phyloP scores from a whole-genome alignment of 306 rosid genomes.

The Herpetospermum pedunculosum region DNA sequence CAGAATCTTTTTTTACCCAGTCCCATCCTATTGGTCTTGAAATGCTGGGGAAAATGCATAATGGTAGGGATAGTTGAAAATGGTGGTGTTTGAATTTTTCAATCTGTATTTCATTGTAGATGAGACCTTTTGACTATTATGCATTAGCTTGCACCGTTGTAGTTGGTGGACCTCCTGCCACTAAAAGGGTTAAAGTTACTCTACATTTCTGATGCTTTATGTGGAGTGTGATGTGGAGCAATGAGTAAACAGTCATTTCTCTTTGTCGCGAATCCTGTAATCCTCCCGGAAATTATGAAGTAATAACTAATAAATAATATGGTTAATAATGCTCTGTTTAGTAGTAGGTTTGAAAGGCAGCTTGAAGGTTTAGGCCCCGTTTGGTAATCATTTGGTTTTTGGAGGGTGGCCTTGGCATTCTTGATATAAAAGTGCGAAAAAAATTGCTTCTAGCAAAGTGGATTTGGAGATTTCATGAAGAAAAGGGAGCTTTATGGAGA shows the following conservation, averaged over 20 bases:
- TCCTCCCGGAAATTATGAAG: too few relatives aligned
- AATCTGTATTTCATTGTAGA: neutral
- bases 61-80: neutral
- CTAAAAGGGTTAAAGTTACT: neutral
- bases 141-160: neutral
- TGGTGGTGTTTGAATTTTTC: neutral
- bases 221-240: neutral
- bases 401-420: too few relatives aligned
- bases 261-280: too few relatives aligned
- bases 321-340: neutral
- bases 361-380: neutral
- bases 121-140: neutral
- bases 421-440: too few relatives aligned
- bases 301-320: neutral
- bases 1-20: neutral
- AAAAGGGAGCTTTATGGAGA: too few relatives aligned
- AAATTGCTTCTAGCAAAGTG: too few relatives aligned
- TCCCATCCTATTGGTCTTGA: neutral
- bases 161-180: neutral
- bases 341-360: neutral
- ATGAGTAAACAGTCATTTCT: neutral
- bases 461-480: too few relatives aligned
- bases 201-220: neutral
- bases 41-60: neutral
- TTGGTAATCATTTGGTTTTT: too few relatives aligned